These are phyloP conservation scores for Starmerella scarabaei DNA, from an alignment of 805 yeast genomes.

Conservation along the genomic window DNA sequence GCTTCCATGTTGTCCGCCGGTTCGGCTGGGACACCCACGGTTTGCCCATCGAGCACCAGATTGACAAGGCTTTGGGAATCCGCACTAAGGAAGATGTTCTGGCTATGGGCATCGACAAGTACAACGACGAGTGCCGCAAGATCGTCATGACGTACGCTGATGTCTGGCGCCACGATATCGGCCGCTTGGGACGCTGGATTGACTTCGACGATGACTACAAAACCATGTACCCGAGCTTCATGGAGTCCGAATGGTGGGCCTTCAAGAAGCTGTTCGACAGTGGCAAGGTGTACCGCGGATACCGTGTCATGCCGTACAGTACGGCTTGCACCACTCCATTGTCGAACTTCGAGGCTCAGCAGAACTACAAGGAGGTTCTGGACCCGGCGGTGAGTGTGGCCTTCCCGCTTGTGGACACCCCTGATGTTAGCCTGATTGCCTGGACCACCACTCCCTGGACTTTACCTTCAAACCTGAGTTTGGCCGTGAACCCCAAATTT, in stretches of 20 bases:
- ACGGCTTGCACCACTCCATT: constrained; percentile 94
- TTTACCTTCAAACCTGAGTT: constrained; percentile 81
- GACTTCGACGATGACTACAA: constrained; percentile 98
- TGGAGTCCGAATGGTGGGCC: constrained; percentile 99
- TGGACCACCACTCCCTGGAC: constrained; percentile 99
- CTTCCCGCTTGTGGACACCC: constrained; percentile 69
- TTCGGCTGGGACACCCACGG: constrained; percentile 99
- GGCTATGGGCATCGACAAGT: constrained; percentile 85
- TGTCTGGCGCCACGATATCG: constrained; percentile 89
- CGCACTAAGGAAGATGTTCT: constrained; percentile 88
- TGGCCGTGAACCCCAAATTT: constrained; percentile 81
- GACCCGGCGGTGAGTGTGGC: constrained; percentile 95
- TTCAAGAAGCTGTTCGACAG: constrained; percentile 78
- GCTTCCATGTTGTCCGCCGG: constrained; percentile 88
- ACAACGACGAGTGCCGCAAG: constrained; percentile 86
- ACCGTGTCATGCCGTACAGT: constrained; percentile 97
- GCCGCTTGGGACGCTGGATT: constrained; percentile 96
- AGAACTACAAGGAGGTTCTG: constrained; percentile 89
- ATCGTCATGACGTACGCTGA: constrained; percentile 95
- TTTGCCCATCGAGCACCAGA: constrained; percentile 94
- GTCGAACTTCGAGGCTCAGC: constrained; percentile 96
- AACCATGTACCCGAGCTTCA: constrained; percentile 85
- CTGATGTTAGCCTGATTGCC: constrained; percentile 74
- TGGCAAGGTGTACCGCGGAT: constrained; percentile 84
- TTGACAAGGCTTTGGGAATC: constrained; percentile 92